Evolutionary conservation across 2,329 filamentous ascomycete genomes (phyloP), one percentile per base, ranked within the genome.

Genomic region (Byssoonygena ceratinophila): DNA sequence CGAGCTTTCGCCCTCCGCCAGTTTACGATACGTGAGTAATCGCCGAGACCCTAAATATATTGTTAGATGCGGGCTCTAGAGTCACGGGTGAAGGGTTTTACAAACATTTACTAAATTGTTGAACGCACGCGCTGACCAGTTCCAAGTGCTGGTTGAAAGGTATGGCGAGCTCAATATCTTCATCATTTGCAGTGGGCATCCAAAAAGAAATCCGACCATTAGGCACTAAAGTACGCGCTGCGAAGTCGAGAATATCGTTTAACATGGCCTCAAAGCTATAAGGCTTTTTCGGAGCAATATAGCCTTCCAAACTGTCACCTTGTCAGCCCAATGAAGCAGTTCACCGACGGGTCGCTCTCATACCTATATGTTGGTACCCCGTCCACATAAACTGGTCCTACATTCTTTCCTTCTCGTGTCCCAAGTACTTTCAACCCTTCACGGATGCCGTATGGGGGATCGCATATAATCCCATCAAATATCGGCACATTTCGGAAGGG

Each of bases 381-480:
- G 62, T 87, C 80, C 53, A 84, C 39, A 29, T 55, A 79, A 1
- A 86, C 74, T 61, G 74, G 71, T 51, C 76, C 74, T 47, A 74
- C 74, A 8, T 66, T 64, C 37, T 61, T 70, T 4, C 72, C 71
- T 60, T 92, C 83, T 57, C 83, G 81, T 51, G 80, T 78, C 0
- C 92, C 92, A 0, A 98, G 75, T 1, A 98, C 91, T 62, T 86
- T 86, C 55, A 97, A 69, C 0, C 92, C 92, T 68, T 98, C 92
- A 45, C 92, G 78, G 4, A 98, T 89, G 1, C 92, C 92, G 64
- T 98, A 98, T 0, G 92, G 92, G 16, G 92, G 92, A 70, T 98
- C 92, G 62, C 90, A 97, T 5, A 97, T 76, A 54, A 98, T 94
- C 3, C 87, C 90, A 67, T 98, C 90, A 54, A 97, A 81, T 58